phyloP scores from a whole-genome alignment of 1,284 basidiomycete species.

The Boletus mariae region DNA sequence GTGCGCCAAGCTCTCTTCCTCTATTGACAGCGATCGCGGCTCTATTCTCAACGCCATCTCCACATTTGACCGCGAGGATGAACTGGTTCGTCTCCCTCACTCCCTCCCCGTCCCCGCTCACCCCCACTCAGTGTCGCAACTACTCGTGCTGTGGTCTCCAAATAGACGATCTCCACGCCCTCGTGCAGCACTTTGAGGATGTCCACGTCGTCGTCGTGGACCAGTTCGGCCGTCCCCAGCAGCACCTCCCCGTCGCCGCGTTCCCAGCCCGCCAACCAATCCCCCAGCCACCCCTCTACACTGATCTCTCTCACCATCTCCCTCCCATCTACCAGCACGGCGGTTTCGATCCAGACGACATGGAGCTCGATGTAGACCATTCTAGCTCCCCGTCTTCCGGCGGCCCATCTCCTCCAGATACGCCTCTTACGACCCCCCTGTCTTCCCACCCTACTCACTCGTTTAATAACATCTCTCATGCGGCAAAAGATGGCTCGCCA shows the following conservation, averaged over 20 bases:
- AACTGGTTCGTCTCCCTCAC: constrained; percentile 47
- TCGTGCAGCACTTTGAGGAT: constrained; percentile 85
- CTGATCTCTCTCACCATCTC: constrained; percentile 16
- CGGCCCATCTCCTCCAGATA: constrained; percentile 47
- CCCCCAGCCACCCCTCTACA: constrained; percentile 17
- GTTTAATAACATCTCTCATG: constrained; percentile 43
- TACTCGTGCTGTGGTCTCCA: constrained; percentile 82
- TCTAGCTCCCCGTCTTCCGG: constrained; percentile 46
- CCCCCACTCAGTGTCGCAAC: constrained; percentile 58
- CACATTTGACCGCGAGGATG: constrained; percentile 65
- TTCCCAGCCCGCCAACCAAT: constrained; percentile 36
- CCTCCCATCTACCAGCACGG: constrained; percentile 27
- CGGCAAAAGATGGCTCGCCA: constrained; percentile 24
- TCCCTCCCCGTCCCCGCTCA: not conserved
- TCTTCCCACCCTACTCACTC: constrained; percentile 43
- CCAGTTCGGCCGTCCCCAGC: constrained; percentile 43
- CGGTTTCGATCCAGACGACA: constrained; percentile 70
- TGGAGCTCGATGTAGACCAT: constrained; percentile 70
- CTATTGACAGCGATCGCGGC: constrained; percentile 57
- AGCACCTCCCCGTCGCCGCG: constrained; percentile 44
- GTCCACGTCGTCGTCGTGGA: constrained; percentile 75
- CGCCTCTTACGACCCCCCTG: constrained; percentile 47
- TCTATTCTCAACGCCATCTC: constrained; percentile 64
- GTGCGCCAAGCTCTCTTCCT: constrained; percentile 52
- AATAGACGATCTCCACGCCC: constrained; percentile 77